Evolutionary conservation across 164 flowering plant genomes (phyloP).

Genomic region (Vitis amurensis): DNA sequence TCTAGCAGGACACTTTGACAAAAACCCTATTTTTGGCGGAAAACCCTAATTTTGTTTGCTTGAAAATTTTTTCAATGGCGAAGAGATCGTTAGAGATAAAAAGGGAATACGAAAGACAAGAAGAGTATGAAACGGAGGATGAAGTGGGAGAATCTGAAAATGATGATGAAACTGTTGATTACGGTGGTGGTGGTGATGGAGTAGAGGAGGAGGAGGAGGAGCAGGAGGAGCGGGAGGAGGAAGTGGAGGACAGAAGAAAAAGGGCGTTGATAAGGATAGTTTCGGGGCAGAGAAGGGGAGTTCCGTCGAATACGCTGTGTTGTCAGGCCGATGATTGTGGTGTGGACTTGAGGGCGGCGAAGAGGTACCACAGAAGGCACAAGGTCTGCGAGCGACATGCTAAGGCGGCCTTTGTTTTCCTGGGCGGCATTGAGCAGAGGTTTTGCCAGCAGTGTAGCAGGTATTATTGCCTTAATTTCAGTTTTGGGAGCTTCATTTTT

Average conservation of each 20-base stretch:
- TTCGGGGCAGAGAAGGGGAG: not conserved
- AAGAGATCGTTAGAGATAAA: slow-evolving; percentile 3
- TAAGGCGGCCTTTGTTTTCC: slow-evolving; percentile 15
- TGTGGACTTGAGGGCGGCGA: slow-evolving; percentile 3
- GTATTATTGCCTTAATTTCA: slow-evolving; percentile 5
- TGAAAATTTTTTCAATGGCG: not conserved
- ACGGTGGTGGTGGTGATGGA: too few species aligned
- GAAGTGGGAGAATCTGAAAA: not conserved
- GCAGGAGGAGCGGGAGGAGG: not conserved
- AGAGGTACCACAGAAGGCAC: slow-evolving; percentile 17
- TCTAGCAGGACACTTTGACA: too few species aligned
- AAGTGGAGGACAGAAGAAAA: slow-evolving; percentile 1
- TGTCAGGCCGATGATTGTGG: slow-evolving; percentile 17
- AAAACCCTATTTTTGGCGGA: too few species aligned
- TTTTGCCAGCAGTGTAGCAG: slow-evolving; percentile 33
- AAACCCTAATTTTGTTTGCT: too few species aligned
- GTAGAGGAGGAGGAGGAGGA: not conserved
- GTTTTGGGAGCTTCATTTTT: too few species aligned
- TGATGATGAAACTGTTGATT: not conserved
- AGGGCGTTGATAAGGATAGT: slow-evolving; percentile 1
- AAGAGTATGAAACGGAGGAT: not conserved
- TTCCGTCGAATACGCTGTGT: not conserved
- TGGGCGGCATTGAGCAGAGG: slow-evolving; percentile 17
- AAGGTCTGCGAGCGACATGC: slow-evolving; percentile 21
- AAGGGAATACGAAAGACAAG: not conserved